Base-by-base conservation (phyloP, 768 basidiomycete genomes). In the Tricholoma hemisulphureum region DNA sequence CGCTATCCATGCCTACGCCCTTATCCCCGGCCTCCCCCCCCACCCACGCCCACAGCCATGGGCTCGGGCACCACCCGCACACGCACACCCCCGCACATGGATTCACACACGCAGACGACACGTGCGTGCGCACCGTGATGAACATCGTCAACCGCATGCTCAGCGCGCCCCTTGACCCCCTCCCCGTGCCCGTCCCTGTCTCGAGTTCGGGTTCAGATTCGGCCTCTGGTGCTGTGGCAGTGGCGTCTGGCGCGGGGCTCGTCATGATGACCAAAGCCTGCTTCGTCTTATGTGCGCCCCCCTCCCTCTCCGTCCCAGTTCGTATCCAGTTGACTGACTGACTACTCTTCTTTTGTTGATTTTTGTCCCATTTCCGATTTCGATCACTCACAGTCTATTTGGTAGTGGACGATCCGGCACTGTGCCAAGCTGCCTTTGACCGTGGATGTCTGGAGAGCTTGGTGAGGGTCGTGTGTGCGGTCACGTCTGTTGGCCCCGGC, bases 391-490 rank as follows among this genome's bases (percentile, higher is more conserved):
- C 55, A 84, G 88, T 87, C 69, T 67, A 84, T 66, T 80, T 96
- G 1, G 85, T 92, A 2, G 74, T 79, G 16, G 94, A 95, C 61
- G 84, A 93, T 64, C 75, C 79, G 0, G 75, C 79, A 1, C 75
- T 94, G 0, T 88, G 90, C 62, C 75, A 86, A 55, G 75, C 79
- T 2, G 92, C 92, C 0, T 83, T 78, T 26, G 88, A 92, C n/a
- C 83, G 84, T 21, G 86, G 87, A 0, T 84, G 83, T 7, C 73
- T 95, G 3, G 73, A 76, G 4, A 81, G 77, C 45, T 73, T 95
- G 2, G 79, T 75, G 1, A 60, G 65, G 0, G 70, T 89, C 4
- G 76, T 87, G 21, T 80, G 79, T 13, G 70, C 74, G 1, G 83
- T 86, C 51, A 85, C 85, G 0, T 83, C 85, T 7, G 28, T 51